A percentile compares a stretch with the other conserved stretches of the same genome.
Conservation (phyloP, 2,329 filamentous ascomycete species). For the Sordariomycetes sp. region DNA sequence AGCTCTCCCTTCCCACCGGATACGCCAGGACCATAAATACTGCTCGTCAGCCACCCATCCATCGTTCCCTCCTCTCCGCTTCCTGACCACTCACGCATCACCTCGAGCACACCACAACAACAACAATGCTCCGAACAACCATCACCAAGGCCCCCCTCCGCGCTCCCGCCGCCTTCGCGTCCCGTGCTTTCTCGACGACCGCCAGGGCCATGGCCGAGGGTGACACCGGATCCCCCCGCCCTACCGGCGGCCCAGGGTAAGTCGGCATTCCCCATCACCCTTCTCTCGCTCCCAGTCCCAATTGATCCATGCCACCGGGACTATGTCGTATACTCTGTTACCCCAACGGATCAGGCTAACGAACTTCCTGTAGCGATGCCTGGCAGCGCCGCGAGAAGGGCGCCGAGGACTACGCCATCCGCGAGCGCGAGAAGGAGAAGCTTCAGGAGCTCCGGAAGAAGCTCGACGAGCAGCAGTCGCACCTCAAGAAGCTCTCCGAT, state of each 20-base stretch:
- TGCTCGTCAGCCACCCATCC: neutral
- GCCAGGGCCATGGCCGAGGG: conserved; percentile 53
- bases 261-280: conserved; percentile 13
- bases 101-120: neutral
- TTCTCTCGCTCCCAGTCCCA: neutral
- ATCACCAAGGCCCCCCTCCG: conserved; percentile 39
- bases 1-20: neutral
- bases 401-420: conserved; percentile 73
- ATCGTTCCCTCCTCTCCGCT: neutral
- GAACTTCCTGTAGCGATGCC: conserved; percentile 51
- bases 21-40: neutral
- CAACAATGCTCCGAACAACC: conserved; percentile 54
- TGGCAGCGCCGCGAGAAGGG: conserved; percentile 90
- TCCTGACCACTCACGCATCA: conserved; percentile 6
- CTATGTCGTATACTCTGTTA: neutral
- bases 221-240: conserved; percentile 51
- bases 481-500: conserved; percentile 72
- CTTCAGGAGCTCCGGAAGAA: conserved; percentile 61
- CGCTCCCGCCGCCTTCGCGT: conserved; percentile 32
- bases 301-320: neutral
- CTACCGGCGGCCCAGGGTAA: conserved; percentile 38
- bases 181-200: conserved; percentile 48
- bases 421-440: conserved; percentile 83
- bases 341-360: neutral
- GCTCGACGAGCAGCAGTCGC: conserved; percentile 64